phyloP scores from a whole-genome alignment of 148 eudicot genomes.

The Hydrangea macrophylla region DNA sequence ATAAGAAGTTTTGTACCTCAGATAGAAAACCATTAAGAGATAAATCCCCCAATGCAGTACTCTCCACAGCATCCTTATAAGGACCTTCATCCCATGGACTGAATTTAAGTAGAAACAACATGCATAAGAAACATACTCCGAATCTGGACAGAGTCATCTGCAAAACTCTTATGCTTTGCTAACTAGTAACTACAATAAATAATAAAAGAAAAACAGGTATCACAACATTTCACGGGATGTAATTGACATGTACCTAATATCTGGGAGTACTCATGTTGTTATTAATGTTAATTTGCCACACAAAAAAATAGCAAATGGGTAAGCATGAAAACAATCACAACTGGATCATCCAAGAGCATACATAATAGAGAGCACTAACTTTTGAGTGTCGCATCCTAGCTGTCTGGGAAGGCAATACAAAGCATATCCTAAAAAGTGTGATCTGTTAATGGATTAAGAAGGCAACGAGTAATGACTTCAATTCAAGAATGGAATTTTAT shows the following conservation, averaged over 20 bases:
- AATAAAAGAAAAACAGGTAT: background rate
- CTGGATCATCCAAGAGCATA: background rate
- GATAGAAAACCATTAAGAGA: conserved; percentile 51
- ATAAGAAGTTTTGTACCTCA: conserved; percentile 27
- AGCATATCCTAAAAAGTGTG: no score
- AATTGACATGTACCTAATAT: background rate
- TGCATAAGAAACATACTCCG: background rate
- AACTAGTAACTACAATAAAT: background rate
- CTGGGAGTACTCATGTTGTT: no score
- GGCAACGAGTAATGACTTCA: no score
- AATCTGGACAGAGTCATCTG: background rate
- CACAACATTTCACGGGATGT: background rate
- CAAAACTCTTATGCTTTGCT: background rate
- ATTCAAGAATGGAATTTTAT: no score
- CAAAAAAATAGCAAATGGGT: no score
- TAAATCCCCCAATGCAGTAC: conserved; percentile 39
- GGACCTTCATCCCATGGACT: conserved; percentile 62
- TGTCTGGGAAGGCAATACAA: no score
- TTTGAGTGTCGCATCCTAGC: no score
- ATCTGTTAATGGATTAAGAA: no score
- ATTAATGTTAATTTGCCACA: background rate
- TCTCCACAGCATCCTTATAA: conserved; percentile 42
- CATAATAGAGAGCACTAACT: background rate
- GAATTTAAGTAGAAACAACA: conserved; percentile 24
- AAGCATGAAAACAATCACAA: background rate